Evolutionary conservation across 331 rosid genomes (phyloP).

Genomic region (Malus hybrid): DNA sequence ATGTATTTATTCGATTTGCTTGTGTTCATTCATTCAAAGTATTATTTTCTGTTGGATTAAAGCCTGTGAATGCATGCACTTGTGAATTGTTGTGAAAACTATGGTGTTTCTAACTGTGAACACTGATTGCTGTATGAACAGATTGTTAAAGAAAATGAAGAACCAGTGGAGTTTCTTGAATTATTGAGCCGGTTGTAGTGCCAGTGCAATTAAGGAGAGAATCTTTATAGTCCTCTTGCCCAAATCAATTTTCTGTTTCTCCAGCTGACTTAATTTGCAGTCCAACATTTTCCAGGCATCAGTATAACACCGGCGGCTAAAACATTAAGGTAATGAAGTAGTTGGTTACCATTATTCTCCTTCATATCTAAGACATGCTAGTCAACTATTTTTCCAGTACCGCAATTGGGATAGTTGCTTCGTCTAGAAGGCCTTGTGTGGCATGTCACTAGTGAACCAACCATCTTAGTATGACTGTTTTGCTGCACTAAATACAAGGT

Average conservation of each 20-base stretch:
- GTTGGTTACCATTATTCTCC: neutral
- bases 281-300: slow-evolving; percentile 35
- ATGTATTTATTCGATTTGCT: neutral
- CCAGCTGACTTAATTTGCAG: slow-evolving; percentile 31
- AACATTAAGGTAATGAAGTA: slow-evolving; percentile 43
- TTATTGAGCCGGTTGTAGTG: slow-evolving; percentile 57
- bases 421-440: neutral
- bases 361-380: neutral
- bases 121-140: slow-evolving; percentile 24
- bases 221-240: slow-evolving; percentile 20
- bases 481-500: neutral
- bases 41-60: neutral
- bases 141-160: slow-evolving; percentile 81
- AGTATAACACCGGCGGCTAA: slow-evolving; percentile 21
- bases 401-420: neutral
- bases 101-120: slow-evolving; percentile 11
- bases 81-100: slow-evolving; percentile 2
- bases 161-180: slow-evolving; percentile 57
- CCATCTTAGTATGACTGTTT: neutral
- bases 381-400: neutral
- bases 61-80: slow-evolving; percentile 4
- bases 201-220: slow-evolving; percentile 13
- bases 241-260: slow-evolving; percentile 16
- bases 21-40: neutral
- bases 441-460: neutral